Evolutionary conservation across 169 alveolate species (phyloP).

Genomic region (Cryptosporidium parvum): DNA sequence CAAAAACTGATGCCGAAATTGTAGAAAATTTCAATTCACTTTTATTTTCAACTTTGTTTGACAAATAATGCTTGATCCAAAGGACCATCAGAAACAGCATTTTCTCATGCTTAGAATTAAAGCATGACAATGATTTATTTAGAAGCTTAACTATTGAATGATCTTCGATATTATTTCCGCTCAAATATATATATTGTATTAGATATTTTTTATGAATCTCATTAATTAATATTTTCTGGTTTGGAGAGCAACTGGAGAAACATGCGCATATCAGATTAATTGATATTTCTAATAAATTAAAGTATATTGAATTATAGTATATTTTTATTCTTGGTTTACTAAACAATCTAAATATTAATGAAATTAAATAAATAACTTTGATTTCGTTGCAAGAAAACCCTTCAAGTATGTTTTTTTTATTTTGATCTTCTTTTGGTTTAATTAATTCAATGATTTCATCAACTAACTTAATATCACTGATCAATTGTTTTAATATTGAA

Average conservation of each 20-base stretch:
- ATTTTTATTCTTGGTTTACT: background rate
- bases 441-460: conserved; percentile 17
- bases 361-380: background rate
- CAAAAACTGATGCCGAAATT: background rate
- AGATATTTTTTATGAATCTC: background rate
- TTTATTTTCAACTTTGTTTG: background rate
- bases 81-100: background rate
- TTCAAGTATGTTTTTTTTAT: background rate
- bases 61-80: conserved; percentile 24
- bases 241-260: background rate
- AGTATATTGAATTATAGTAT: background rate
- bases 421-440: background rate
- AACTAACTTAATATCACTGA: conserved; percentile 7
- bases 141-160: background rate
- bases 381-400: background rate
- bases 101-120: conserved; percentile 14
- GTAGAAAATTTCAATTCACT: background rate
- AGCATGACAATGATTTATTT: background rate
- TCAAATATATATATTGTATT: conserved; percentile 35
- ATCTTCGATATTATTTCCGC: background rate
- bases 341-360: conserved; percentile 8
- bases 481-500: conserved; percentile 14
- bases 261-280: background rate
- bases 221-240: background rate
- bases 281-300: background rate